phyloP scores from a whole-genome alignment of 2,329 filamentous ascomycete genomes.

The Arthrobotrys sphaeroides region DNA sequence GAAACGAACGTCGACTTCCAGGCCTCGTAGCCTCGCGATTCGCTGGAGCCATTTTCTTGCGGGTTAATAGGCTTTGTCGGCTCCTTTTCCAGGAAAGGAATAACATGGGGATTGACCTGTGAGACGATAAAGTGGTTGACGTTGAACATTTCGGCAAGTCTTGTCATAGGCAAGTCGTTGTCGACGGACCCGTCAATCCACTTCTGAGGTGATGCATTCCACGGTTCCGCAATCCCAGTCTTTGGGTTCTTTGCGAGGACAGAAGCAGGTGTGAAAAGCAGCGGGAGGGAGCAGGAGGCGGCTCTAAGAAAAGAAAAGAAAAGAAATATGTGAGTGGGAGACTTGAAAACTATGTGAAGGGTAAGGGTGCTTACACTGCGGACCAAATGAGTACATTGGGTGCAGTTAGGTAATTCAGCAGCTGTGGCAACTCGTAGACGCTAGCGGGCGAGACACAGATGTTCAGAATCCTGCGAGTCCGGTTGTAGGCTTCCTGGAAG shows the following conservation, averaged over 20 bases:
- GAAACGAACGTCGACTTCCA: conserved; percentile 62
- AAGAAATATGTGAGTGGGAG: conserved; percentile 48
- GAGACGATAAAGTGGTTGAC: conserved; percentile 98
- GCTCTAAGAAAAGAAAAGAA: conserved; percentile 63
- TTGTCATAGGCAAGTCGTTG: conserved; percentile 89
- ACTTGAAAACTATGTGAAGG: conserved; percentile 57
- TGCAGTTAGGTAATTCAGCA: conserved; percentile 92
- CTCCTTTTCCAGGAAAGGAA: conserved; percentile 82
- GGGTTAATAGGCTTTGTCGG: conserved; percentile 16
- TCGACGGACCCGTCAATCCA: conserved; percentile 97
- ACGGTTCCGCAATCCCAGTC: conserved; percentile 79
- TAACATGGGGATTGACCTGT: conserved; percentile 93
- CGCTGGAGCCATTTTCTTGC: conserved; percentile 5
- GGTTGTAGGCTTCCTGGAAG: conserved; percentile 94
- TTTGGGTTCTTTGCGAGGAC: conserved; percentile 84
- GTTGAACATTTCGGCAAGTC: conserved; percentile 93
- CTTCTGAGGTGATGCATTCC: conserved; percentile 84
- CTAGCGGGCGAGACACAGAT: conserved; percentile 86
- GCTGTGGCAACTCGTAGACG: conserved; percentile 82
- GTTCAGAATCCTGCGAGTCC: conserved; percentile 89
- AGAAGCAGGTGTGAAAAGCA: conserved; percentile 81
- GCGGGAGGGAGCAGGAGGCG: conserved; percentile 91
- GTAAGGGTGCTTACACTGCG: conserved; percentile 68
- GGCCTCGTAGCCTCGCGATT: conserved; percentile 28
- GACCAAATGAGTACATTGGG: conserved; percentile 97